A percentile compares a stretch with the other conserved stretches of the same genome.
These are phyloP conservation scores for Echites panduratus DNA, from an alignment of 257 asterid genomes.

Conservation along the genomic window DNA sequence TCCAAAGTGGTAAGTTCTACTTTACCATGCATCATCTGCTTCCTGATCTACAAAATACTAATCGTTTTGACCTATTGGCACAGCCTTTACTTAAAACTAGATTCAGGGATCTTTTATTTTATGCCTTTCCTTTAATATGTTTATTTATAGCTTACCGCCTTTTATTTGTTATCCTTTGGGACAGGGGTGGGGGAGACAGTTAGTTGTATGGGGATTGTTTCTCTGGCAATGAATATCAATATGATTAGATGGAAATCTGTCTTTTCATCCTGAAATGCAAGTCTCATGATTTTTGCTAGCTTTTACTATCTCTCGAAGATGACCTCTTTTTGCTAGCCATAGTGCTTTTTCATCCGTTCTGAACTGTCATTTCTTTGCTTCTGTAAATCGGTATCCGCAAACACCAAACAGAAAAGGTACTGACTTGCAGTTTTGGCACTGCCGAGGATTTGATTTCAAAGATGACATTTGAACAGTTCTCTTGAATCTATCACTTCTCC, in stretches of 20 bases:
- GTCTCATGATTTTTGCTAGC: not conserved
- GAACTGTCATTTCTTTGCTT: not conserved
- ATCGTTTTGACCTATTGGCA: not conserved
- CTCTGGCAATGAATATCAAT: not conserved
- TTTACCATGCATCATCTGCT: not conserved
- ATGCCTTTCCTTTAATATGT: not conserved
- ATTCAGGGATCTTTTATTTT: not conserved
- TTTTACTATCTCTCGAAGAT: not conserved
- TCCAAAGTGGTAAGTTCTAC: not conserved
- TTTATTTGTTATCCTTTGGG: not conserved
- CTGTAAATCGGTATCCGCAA: not conserved
- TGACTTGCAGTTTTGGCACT: not conserved
- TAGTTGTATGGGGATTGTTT: not conserved
- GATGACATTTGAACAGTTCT: not conserved
- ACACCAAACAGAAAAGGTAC: not conserved
- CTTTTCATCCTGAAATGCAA: not conserved
- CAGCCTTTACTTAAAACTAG: not conserved
- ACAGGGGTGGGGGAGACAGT: not conserved
- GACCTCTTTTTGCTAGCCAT: not conserved
- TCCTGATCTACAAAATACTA: not conserved
- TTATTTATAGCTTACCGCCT: not conserved
- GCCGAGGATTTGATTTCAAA: not conserved
- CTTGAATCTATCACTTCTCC: not conserved
- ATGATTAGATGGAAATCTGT: not conserved
- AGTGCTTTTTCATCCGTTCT: too few species aligned